phyloP scores from a whole-genome alignment of 2,329 filamentous ascomycete genomes.

The Cladophialophora bantiana region DNA sequence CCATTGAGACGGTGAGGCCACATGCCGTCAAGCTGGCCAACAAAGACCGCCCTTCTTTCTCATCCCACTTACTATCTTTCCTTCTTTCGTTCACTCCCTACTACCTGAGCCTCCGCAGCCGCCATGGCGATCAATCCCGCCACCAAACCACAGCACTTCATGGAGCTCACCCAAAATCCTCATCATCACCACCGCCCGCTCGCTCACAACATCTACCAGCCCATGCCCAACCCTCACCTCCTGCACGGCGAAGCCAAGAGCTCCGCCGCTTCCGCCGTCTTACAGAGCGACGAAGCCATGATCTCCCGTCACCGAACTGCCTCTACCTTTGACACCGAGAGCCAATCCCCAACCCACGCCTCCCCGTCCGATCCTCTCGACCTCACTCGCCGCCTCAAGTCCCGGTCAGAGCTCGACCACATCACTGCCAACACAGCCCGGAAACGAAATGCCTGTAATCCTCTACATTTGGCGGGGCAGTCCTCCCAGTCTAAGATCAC shows the following conservation, averaged over 20 bases:
- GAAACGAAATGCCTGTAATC: slow-evolving; percentile 65
- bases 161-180: slow-evolving; percentile 35
- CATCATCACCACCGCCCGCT: slow-evolving; percentile 30
- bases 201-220: slow-evolving; percentile 19
- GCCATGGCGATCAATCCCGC: slow-evolving; percentile 17
- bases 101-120: neutral
- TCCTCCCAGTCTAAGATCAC: slow-evolving; percentile 65
- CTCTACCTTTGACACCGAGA: slow-evolving; percentile 53
- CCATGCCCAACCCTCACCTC: slow-evolving; percentile 30
- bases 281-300: slow-evolving; percentile 28
- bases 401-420: slow-evolving; percentile 73
- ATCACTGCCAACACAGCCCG: slow-evolving; percentile 82
- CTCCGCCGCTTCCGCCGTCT: slow-evolving; percentile 23
- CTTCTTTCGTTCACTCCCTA: neutral
- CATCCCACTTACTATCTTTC: neutral
- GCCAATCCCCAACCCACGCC: slow-evolving; percentile 63
- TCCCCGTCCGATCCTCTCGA: slow-evolving; percentile 79
- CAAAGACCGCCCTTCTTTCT: neutral
- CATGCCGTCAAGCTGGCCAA: neutral
- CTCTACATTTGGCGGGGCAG: slow-evolving; percentile 46
- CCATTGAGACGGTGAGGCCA: neutral
- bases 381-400: slow-evolving; percentile 79
- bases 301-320: slow-evolving; percentile 37
- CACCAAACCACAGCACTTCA: slow-evolving; percentile 27
- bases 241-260: slow-evolving; percentile 38